phyloP scores from a whole-genome alignment of 2,329 filamentous ascomycete species.

The Fusarium keratoplasticum region DNA sequence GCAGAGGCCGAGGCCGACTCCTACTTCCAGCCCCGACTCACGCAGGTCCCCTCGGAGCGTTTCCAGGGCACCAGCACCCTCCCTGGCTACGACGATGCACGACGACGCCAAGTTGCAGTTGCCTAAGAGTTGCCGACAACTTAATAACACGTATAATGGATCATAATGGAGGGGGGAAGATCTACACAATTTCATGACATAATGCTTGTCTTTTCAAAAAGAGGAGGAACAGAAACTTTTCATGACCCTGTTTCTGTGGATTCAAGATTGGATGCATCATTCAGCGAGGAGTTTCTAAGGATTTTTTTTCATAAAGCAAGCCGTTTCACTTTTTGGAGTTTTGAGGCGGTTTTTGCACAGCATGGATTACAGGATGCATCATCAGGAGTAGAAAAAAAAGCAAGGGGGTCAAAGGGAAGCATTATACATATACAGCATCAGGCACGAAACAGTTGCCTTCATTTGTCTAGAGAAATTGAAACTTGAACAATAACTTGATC shows the following conservation, averaged over 20 bases:
- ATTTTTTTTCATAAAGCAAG: slow-evolving; percentile 24
- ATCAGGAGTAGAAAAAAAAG: slow-evolving; percentile 25
- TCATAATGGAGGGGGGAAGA: slow-evolving; percentile 35
- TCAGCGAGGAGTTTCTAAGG: slow-evolving; percentile 43
- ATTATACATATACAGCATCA: slow-evolving; percentile 26
- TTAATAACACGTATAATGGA: slow-evolving; percentile 28
- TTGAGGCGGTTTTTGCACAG: not conserved
- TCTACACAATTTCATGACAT: slow-evolving; percentile 29
- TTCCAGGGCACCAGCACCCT: slow-evolving; percentile 51
- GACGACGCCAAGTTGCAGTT: slow-evolving; percentile 43
- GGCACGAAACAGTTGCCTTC: slow-evolving; percentile 8
- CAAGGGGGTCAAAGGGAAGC: slow-evolving; percentile 15
- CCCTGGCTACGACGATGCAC: slow-evolving; percentile 54
- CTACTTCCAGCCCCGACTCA: slow-evolving; percentile 55
- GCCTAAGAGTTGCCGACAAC: slow-evolving; percentile 23
- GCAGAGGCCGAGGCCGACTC: slow-evolving; percentile 57
- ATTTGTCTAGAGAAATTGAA: slow-evolving; percentile 20
- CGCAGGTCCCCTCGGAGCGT: slow-evolving; percentile 49
- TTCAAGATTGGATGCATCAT: slow-evolving; percentile 21
- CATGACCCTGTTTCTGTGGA: slow-evolving; percentile 24
- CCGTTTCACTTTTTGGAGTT: slow-evolving; percentile 20
- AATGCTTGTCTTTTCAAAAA: slow-evolving; percentile 19
- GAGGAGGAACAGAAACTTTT: slow-evolving; percentile 25
- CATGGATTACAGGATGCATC: slow-evolving; percentile 6
- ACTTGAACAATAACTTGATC: slow-evolving; percentile 3